Evolutionary conservation across 2,329 filamentous ascomycete species (phyloP).

Genomic region (Fusarium protoensiforme): DNA sequence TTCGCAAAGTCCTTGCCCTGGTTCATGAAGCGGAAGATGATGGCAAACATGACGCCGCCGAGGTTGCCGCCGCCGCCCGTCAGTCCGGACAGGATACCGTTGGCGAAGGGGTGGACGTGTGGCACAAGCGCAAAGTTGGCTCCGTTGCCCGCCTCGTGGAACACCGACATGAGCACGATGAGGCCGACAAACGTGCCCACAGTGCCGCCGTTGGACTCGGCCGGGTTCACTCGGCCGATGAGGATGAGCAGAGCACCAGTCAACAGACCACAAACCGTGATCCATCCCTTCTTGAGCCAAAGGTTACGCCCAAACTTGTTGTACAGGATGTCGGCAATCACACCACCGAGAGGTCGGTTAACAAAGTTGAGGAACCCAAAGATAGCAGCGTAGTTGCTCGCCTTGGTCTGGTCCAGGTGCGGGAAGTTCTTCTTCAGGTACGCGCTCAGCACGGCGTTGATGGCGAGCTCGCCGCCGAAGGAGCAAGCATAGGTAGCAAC

Average conservation of each 20-base stretch:
- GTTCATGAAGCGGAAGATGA: slow-evolving; percentile 80
- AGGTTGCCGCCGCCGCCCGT: slow-evolving; percentile 86
- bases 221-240: slow-evolving; percentile 72
- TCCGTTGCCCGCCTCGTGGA: slow-evolving; percentile 86
- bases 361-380: slow-evolving; percentile 80
- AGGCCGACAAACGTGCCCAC: slow-evolving; percentile 77
- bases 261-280: slow-evolving; percentile 63
- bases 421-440: slow-evolving; percentile 72
- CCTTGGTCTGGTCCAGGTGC: slow-evolving; percentile 63
- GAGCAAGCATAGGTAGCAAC: slow-evolving; percentile 70
- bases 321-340: slow-evolving; percentile 63
- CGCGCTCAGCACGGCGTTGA: slow-evolving; percentile 68
- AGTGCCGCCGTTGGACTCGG: slow-evolving; percentile 54
- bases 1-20: slow-evolving; percentile 72
- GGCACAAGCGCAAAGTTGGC: slow-evolving; percentile 88
- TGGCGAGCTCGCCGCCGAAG: slow-evolving; percentile 71
- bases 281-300: slow-evolving; percentile 60
- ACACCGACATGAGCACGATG: slow-evolving; percentile 80
- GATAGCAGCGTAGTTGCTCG: slow-evolving; percentile 74
- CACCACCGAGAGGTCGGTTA: slow-evolving; percentile 74
- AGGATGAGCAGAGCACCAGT: slow-evolving; percentile 71
- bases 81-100: slow-evolving; percentile 80
- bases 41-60: slow-evolving; percentile 85
- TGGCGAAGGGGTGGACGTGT: slow-evolving; percentile 85
- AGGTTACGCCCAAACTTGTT: slow-evolving; percentile 48